These are phyloP conservation scores for Colletotrichum kahawae DNA, from an alignment of 2,329 filamentous ascomycete species.

Conservation along the genomic window DNA sequence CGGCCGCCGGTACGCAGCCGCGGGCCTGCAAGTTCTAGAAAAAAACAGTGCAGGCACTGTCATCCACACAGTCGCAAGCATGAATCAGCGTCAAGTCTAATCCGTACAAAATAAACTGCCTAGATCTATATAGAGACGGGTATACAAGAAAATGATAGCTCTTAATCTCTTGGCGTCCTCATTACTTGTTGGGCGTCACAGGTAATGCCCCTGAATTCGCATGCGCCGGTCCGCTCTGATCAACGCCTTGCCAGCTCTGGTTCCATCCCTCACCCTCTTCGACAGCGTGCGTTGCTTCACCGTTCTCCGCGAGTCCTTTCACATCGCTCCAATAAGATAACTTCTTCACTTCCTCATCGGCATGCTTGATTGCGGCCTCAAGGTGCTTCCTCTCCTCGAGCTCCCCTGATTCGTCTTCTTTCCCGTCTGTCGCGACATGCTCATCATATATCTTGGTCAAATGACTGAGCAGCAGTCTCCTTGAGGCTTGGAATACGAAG, in stretches of 20 bases:
- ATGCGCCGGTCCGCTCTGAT: slow-evolving; percentile 54
- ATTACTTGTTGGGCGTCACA: slow-evolving; percentile 2
- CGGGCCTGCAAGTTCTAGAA: neutral
- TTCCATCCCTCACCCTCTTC: slow-evolving; percentile 48
- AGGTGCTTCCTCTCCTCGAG: slow-evolving; percentile 64
- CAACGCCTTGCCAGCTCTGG: slow-evolving; percentile 55
- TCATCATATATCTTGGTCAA: slow-evolving; percentile 70
- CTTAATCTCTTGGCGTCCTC: neutral
- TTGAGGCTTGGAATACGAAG: slow-evolving; percentile 89
- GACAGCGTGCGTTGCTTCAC: slow-evolving; percentile 50
- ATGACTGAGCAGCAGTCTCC: slow-evolving; percentile 74
- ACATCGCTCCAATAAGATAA: slow-evolving; percentile 91
- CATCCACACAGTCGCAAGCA: neutral
- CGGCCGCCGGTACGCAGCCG: neutral
- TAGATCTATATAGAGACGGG: slow-evolving; percentile 8
- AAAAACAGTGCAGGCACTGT: neutral
- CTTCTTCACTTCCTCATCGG: slow-evolving; percentile 79
- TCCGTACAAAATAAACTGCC: neutral
- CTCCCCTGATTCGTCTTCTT: slow-evolving; percentile 36
- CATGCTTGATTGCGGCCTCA: slow-evolving; percentile 74
- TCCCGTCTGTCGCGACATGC: slow-evolving; percentile 52
- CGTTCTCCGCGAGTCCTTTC: slow-evolving; percentile 67
- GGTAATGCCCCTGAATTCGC: slow-evolving; percentile 30
- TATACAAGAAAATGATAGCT: slow-evolving; percentile 23
- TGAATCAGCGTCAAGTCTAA: neutral